Base-by-base conservation (phyloP, 2,329 filamentous ascomycete genomes). In the Macrophomina pseudophaseolina region DNA sequence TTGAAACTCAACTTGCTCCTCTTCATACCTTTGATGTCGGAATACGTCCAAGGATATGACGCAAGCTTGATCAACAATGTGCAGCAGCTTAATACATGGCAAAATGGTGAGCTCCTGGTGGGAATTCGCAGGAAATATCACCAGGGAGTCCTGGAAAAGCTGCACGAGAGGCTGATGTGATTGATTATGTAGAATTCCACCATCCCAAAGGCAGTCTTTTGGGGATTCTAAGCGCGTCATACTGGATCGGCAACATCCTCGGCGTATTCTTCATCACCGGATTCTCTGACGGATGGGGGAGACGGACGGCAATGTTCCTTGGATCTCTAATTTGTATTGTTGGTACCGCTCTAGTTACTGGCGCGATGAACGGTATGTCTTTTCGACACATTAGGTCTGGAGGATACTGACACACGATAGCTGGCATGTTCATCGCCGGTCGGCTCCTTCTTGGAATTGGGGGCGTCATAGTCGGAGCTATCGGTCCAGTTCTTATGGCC, bases 191-290 rank as follows among this genome's bases (percentile, higher is more conserved):
- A 56, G 63, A 65, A 30, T 65, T 65, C 32, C 51, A 65, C n/a
- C 23, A 65, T 48, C 63, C 63, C 3, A 35, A 48, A 28, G 51
- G 51, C 7, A 65, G 51, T 18, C 63, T 65, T 9, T 32, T 65
- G n/a, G 63, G 63, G 12, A 65, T 65, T 5, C 30, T 65, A 30
- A 65, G 63, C 30, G 63, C 63, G 1, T 65, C 63, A 14, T 65
- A 65, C 63, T 65, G 63, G 63, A 65, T 65, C n/a, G 63, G 49
- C 5, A 65, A 65, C 40, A 65, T 65, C 51, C 51, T 65, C 12
- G 63, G 49, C 3, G 63, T 65, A 5, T 54, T 65, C 38, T 49
- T 56, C 30, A 65, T 65, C 51, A 48, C 63, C 7, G 11, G 8
- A 8, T 56, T 65, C 32, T 65, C 63, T 38, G 63, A 65, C 30